These are phyloP conservation scores for Pyrenula aspistea DNA, from an alignment of 495 filamentous ascomycete species.

Conservation along the genomic window DNA sequence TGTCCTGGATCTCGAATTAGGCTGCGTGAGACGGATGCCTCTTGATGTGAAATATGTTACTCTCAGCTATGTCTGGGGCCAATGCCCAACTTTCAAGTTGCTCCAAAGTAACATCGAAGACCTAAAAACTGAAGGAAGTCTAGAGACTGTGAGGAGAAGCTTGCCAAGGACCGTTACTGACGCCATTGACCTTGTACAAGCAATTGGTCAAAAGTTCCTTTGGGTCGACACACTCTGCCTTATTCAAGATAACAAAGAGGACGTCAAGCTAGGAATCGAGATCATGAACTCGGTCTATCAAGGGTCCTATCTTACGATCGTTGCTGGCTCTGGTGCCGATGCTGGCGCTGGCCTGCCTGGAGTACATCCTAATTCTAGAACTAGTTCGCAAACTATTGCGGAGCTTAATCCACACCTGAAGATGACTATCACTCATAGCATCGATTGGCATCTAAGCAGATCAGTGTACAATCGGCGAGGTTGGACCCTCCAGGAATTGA, in stretches of 20 bases:
- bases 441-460: no score
- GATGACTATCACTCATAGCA: no score
- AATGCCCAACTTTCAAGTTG: not conserved
- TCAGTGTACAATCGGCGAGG: no score
- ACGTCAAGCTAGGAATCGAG: not conserved
- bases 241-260: not conserved
- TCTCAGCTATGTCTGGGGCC: not conserved
- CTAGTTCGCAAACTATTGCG: no score
- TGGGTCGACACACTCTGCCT: slow-evolving; percentile 2
- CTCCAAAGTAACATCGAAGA: not conserved
- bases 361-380: not conserved
- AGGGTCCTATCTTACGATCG: not conserved
- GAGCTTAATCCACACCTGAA: no score
- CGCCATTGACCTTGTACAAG: not conserved
- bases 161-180: not conserved
- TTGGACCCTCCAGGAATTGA: not conserved
- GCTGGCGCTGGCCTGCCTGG: not conserved
- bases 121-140: not conserved
- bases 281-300: not conserved
- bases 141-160: not conserved
- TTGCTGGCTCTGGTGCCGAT: not conserved
- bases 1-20: not conserved
- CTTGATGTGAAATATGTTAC: not conserved
- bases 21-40: not conserved
- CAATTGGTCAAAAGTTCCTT: not conserved